A percentile compares a stretch with the other conserved stretches of the same genome.
phyloP scores from a whole-genome alignment of 1,139 yeast genomes.

The Pneumocystis jirovecii region DNA sequence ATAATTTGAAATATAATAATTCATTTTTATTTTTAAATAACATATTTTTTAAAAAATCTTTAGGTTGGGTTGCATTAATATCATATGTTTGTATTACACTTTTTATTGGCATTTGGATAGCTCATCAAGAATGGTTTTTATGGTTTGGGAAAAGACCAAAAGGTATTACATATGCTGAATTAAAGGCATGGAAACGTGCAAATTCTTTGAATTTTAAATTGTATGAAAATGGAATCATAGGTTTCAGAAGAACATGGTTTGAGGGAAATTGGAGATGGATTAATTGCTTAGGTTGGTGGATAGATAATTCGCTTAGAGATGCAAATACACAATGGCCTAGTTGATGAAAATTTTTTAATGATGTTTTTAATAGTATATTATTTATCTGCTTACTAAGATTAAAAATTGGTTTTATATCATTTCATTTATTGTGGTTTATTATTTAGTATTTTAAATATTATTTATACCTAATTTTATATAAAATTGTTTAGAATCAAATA shows the following conservation, averaged over 20 bases:
- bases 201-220: not conserved
- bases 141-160: not conserved
- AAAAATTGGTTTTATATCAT: not conserved
- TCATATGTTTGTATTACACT: not conserved
- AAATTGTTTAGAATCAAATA: too few relatives aligned
- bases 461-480: not conserved
- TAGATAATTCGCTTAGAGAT: not conserved
- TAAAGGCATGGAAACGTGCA: not conserved
- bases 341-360: not conserved
- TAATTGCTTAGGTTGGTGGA: not conserved
- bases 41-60: not conserved
- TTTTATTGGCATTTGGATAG: not conserved
- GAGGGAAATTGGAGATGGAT: not conserved
- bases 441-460: not conserved
- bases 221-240: not conserved
- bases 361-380: not conserved
- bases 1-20: not conserved
- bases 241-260: not conserved
- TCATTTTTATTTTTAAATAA: not conserved
- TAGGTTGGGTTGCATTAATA: not conserved
- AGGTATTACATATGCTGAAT: not conserved
- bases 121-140: not conserved
- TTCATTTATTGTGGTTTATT: not conserved
- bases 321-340: not conserved
- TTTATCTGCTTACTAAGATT: not conserved